phyloP scores from a whole-genome alignment of 2,329 filamentous ascomycete species.

The Fusarium sp. region DNA sequence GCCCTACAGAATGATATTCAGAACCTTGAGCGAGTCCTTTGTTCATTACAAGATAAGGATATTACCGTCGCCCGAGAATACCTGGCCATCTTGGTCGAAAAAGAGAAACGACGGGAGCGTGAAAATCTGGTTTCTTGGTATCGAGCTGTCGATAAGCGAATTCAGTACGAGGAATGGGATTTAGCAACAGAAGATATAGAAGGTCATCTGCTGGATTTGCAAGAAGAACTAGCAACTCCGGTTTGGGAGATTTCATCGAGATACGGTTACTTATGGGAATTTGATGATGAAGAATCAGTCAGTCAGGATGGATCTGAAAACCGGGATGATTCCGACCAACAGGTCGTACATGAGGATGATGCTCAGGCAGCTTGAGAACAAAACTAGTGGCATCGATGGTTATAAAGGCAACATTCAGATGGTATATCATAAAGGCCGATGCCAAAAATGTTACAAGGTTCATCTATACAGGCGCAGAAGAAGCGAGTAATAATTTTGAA shows the following conservation, averaged over 20 bases:
- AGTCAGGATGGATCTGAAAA: not conserved
- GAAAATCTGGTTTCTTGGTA: slow-evolving; percentile 1
- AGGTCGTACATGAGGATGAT: not conserved
- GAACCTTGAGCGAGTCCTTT: not conserved
- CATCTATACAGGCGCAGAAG: not conserved
- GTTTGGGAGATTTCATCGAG: not conserved
- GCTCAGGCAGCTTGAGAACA: accelerated
- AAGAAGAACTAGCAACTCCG: not conserved
- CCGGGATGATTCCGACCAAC: not conserved
- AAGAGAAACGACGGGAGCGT: not conserved
- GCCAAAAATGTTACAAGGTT: not conserved
- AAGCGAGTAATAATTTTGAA: not conserved
- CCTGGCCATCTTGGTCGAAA: not conserved
- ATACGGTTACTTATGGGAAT: not conserved
- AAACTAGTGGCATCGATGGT: accelerated
- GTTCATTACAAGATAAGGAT: not conserved
- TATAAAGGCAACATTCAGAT: too few relatives aligned
- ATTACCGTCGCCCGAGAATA: not conserved
- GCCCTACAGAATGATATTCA: slow-evolving; percentile 9
- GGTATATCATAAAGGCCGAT: accelerated
- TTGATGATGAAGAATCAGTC: not conserved
- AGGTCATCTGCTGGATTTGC: slow-evolving; percentile 8
- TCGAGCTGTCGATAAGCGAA: slow-evolving; percentile 13
- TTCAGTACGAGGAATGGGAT: not conserved
- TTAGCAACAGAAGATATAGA: slow-evolving; percentile 4